Evolutionary conservation across 2,329 filamentous ascomycete genomes (phyloP).

Genomic region (Alternaria sp.): DNA sequence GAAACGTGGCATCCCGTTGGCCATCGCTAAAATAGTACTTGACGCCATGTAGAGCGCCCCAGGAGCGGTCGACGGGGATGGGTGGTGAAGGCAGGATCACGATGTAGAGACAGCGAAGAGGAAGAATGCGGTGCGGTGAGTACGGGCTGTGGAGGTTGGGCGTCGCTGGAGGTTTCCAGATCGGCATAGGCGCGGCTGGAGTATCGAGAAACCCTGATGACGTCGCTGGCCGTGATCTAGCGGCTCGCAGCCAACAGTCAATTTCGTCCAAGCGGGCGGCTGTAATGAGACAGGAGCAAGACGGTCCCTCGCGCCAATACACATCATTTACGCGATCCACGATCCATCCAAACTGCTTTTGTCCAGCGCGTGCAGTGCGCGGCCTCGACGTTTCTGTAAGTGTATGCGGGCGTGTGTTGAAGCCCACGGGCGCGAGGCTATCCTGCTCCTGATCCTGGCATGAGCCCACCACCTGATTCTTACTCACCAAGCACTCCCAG

Average conservation of each 20-base stretch:
- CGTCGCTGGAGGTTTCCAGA: not conserved
- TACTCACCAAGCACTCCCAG: constrained; percentile 9
- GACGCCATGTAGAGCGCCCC: not conserved
- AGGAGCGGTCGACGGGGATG: not conserved
- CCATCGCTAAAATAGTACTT: not conserved
- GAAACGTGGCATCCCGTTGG: constrained; percentile 5
- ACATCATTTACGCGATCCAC: constrained; percentile 1
- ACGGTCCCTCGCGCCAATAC: constrained; percentile 6
- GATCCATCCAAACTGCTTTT: constrained; percentile 4
- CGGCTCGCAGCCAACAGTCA: constrained; percentile 12
- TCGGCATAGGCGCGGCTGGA: constrained; percentile 8
- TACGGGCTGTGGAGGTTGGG: not conserved
- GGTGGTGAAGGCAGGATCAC: not conserved
- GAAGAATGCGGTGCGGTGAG: not conserved
- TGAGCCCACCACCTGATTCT: constrained; percentile 6
- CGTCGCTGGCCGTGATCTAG: constrained; percentile 11
- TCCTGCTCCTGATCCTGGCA: constrained; percentile 14
- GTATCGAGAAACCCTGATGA: constrained; percentile 11
- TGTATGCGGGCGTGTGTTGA: constrained; percentile 3
- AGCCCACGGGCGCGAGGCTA: not conserved
- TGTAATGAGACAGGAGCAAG: constrained; percentile 6
- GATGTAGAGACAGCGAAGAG: not conserved
- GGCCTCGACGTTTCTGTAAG: not conserved
- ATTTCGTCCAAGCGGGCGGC: constrained; percentile 12
- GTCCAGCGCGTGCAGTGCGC: not conserved